These are phyloP conservation scores for Porphyrellus cyaneotinctus DNA, from an alignment of 768 basidiomycete genomes.

Conservation along the genomic window DNA sequence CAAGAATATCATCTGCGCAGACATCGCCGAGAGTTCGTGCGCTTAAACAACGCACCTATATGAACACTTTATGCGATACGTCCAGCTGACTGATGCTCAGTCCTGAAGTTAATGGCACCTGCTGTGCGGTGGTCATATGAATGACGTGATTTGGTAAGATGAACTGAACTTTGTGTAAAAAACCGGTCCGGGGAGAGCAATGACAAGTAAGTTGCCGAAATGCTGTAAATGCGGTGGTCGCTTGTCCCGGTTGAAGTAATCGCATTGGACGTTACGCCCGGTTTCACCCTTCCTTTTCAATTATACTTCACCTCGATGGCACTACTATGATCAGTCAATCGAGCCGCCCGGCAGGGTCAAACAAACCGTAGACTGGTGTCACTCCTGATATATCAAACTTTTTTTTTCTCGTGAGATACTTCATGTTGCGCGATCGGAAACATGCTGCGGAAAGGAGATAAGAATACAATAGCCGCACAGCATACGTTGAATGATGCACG, in stretches of 20 bases:
- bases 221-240: constrained; percentile 6
- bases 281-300: constrained; percentile 5
- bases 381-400: constrained; percentile 15
- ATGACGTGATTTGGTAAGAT: constrained; percentile 28
- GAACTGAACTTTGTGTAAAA: constrained; percentile 24
- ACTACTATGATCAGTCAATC: constrained; percentile 10
- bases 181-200: constrained; percentile 15
- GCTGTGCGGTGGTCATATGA: constrained; percentile 20
- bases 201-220: constrained; percentile 11
- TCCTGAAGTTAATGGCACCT: constrained; percentile 9
- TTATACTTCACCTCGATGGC: constrained; percentile 6
- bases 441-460: constrained; percentile 23
- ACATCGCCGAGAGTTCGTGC: constrained; percentile 16
- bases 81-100: constrained; percentile 14
- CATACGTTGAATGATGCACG: constrained; percentile 25
- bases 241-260: constrained; percentile 14
- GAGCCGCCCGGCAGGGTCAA: constrained; percentile 13
- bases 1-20: constrained; percentile 1
- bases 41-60: constrained; percentile 20
- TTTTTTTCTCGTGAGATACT: constrained; percentile 12
- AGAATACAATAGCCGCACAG: constrained; percentile 20
- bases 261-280: constrained; percentile 11
- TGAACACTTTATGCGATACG: constrained; percentile 18
- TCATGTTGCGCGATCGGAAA: constrained; percentile 9
- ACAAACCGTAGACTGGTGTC: constrained; percentile 1